Percentiles rank a stretch among this genome's conserved stretches.
Conservation (phyloP, 441 rosid genomes). For the Theobroma grandiflorum region DNA sequence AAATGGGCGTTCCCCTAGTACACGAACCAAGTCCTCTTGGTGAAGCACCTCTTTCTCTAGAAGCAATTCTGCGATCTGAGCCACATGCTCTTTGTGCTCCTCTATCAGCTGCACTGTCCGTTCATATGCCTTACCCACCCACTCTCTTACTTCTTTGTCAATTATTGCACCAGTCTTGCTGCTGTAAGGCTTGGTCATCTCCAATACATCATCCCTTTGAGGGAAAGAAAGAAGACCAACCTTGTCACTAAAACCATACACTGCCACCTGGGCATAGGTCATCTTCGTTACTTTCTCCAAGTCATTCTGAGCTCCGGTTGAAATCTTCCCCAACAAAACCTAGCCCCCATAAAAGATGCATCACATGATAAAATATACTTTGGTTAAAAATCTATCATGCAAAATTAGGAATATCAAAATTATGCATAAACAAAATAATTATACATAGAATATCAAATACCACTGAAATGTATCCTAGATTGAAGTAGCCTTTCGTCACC, state of each 20-base stretch:
- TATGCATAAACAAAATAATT: not conserved
- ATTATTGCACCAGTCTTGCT: slow-evolving; percentile 67
- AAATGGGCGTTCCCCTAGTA: slow-evolving; percentile 68
- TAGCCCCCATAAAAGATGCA: slow-evolving; percentile 25
- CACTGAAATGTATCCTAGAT: not conserved
- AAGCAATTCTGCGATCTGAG: slow-evolving; percentile 62
- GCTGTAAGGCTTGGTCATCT: slow-evolving; percentile 67
- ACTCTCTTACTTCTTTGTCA: slow-evolving; percentile 67
- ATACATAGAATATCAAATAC: not conserved
- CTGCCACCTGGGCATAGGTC: slow-evolving; percentile 70
- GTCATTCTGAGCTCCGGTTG: slow-evolving; percentile 74
- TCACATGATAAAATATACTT: not conserved
- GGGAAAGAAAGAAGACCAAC: slow-evolving; percentile 80
- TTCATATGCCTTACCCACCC: slow-evolving; percentile 60
- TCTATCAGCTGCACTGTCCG: slow-evolving; percentile 56
- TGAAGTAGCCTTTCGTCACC: not conserved
- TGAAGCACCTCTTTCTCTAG: slow-evolving; percentile 72
- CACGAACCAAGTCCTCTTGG: slow-evolving; percentile 61
- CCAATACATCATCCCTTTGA: slow-evolving; percentile 51
- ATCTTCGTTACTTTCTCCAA: slow-evolving; percentile 73
- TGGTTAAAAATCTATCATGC: not conserved
- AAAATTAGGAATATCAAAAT: not conserved
- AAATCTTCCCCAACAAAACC: slow-evolving; percentile 66
- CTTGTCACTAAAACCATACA: slow-evolving; percentile 77
- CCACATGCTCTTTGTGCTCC: slow-evolving; percentile 66